A percentile compares a stretch with the other conserved stretches of the same genome.
Conservation (phyloP, 768 basidiomycete genomes). For the Lactarius quietus region DNA sequence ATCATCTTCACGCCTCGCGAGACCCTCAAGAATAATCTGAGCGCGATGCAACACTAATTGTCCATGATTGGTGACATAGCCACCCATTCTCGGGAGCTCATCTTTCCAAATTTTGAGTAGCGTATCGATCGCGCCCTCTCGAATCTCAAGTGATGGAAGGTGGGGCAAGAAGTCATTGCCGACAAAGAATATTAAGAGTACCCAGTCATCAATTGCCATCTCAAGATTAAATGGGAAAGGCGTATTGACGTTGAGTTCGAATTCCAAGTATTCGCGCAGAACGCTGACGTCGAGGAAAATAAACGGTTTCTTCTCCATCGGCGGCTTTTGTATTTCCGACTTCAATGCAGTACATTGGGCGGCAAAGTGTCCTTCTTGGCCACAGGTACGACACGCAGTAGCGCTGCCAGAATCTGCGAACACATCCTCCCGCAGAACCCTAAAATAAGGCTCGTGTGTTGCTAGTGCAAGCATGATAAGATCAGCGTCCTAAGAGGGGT, state of each 20-base stretch:
- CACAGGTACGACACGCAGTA: constrained; percentile 86
- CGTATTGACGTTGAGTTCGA: constrained; percentile 82
- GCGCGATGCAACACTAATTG: constrained; percentile 79
- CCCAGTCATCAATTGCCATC: constrained; percentile 99
- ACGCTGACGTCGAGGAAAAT: constrained; percentile 98
- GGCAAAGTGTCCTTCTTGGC: constrained; percentile 92
- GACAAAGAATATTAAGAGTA: constrained; percentile 99
- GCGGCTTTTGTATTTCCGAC: constrained; percentile 61
- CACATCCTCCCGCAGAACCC: constrained; percentile 96
- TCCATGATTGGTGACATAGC: constrained; percentile 94
- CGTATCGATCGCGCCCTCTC: constrained; percentile 98
- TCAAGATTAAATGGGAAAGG: constrained; percentile 91
- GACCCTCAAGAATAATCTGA: constrained; percentile 92
- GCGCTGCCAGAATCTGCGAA: constrained; percentile 79
- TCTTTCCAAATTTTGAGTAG: constrained; percentile 93
- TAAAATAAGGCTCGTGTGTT: constrained; percentile 98
- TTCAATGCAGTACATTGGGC: constrained; percentile 87
- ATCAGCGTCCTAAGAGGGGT: constrained; percentile 81
- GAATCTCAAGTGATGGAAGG: constrained; percentile 95
- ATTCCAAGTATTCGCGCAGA: constrained; percentile 95
- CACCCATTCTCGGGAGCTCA: constrained; percentile 93
- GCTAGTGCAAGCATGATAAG: constrained; percentile 98
- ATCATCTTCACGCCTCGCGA: constrained; percentile 92
- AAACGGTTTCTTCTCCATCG: constrained; percentile 87
- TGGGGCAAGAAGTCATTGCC: constrained; percentile 99